Conservation (phyloP, 164 flowering plant genomes). For the Buxus sempervirens region DNA sequence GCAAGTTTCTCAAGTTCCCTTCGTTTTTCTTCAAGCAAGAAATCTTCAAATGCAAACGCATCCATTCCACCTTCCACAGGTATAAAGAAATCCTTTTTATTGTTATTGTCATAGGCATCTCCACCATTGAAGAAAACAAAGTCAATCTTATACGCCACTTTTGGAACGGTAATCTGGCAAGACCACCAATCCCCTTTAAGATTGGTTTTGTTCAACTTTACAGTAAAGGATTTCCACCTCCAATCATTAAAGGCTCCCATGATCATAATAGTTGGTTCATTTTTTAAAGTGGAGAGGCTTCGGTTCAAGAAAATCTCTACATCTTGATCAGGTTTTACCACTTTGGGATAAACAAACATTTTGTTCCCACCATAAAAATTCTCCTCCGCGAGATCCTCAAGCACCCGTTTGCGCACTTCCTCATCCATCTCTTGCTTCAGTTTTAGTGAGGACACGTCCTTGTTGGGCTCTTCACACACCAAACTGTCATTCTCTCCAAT, state of each 20-base stretch:
- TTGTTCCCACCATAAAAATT: slow-evolving; percentile 46
- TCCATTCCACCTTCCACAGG: slow-evolving; percentile 77
- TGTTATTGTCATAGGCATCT: slow-evolving; percentile 83
- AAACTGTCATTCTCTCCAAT: too few relatives aligned
- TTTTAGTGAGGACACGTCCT: slow-evolving; percentile 17
- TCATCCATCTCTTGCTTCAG: slow-evolving; percentile 47
- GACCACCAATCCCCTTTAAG: slow-evolving; percentile 95
- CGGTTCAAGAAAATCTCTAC: slow-evolving; percentile 76
- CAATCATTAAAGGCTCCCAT: slow-evolving; percentile 98
- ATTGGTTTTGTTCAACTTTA: slow-evolving; percentile 57
- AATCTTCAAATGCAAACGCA: slow-evolving; percentile 72
- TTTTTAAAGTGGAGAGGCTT: slow-evolving; percentile 57
- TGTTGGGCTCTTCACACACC: slow-evolving; percentile 16
- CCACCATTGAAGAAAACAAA: slow-evolving; percentile 87
- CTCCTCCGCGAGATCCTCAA: slow-evolving; percentile 62
- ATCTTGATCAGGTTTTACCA: slow-evolving; percentile 64
- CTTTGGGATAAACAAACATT: slow-evolving; percentile 66
- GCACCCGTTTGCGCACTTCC: slow-evolving; percentile 31
- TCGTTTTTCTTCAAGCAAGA: slow-evolving; percentile 90
- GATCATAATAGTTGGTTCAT: slow-evolving; percentile 63
- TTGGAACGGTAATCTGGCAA: slow-evolving; percentile 75
- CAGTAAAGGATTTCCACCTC: slow-evolving; percentile 84
- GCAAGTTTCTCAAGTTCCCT: slow-evolving; percentile 76
- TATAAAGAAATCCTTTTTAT: slow-evolving; percentile 65
- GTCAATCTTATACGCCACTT: slow-evolving; percentile 81